Evolutionary conservation across 2,329 filamentous ascomycete genomes (phyloP), one percentile per base, ranked within the genome.

Genomic region (Phialophora chinensis): DNA sequence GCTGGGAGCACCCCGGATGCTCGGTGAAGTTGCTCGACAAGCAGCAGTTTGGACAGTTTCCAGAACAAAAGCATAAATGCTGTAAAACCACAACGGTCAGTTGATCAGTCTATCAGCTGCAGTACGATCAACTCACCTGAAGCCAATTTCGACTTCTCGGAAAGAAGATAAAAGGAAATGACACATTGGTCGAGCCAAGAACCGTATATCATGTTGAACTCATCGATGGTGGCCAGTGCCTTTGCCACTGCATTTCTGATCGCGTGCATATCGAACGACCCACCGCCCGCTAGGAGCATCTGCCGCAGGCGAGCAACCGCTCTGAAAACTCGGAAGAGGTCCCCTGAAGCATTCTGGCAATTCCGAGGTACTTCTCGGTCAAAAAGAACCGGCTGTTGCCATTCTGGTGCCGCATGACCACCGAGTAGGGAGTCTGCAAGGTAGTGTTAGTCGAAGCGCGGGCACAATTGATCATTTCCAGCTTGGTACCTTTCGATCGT

Each of bases 41-140:
- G 58, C 5, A 59, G 54, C 2, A 67, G 25, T 4, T 14, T 38
- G 27, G 14, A 23, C 38, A 67, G 14, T 12, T 62, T 59, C 66
- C 62, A 67, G 54, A 67, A 67, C 25, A 67, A 54, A 20, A 65
- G 33, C 27, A 67, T 49, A 31, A 67, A 67, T 33, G 62, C 66
- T 67, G 38, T 12, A 35, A 33, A 6, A 33, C 23, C 27, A 8
- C 27, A 33, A 20, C 7, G 42, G 49, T 62, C 62, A 64, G 35
- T 50, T 11, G 47, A 27, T 14, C 14, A n/a, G 17, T 31, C 29
- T 4, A 17, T 55, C 29, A 10, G 29, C 29, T 31, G n/a, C 29
- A n/a, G 17, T 12, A 31, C 25, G 29, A 35, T 55, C 17, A 33
- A 35, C 58, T 50, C 42, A 67, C 66, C 66, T 20, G 62, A 65